A percentile compares a stretch with the other conserved stretches of the same genome.
phyloP scores from a whole-genome alignment of 2,329 filamentous ascomycete species.

The Pseudopithomyces chartarum region DNA sequence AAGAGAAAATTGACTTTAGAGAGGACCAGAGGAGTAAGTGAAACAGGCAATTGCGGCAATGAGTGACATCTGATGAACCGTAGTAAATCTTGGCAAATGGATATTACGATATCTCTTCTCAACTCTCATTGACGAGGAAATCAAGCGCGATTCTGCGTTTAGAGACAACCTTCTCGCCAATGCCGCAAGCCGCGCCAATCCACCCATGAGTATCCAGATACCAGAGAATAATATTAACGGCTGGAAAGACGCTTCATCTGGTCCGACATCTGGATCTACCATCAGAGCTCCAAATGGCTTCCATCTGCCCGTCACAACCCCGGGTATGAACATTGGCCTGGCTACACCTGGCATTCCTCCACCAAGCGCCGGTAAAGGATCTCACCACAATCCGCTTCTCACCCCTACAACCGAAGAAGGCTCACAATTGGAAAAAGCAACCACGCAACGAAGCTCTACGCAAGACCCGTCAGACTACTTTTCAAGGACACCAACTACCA shows the following conservation, averaged over 20 bases:
- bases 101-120: slow-evolving; percentile 90
- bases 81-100: slow-evolving; percentile 97
- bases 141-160: slow-evolving; percentile 76
- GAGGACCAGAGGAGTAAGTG: slow-evolving; percentile 89
- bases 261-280: slow-evolving; percentile 54
- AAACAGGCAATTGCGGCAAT: not conserved
- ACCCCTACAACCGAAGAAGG: slow-evolving; percentile 50
- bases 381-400: slow-evolving; percentile 43
- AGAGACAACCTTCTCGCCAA: slow-evolving; percentile 71
- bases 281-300: slow-evolving; percentile 64
- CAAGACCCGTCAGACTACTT: slow-evolving; percentile 78
- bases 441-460: slow-evolving; percentile 59
- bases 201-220: slow-evolving; percentile 66
- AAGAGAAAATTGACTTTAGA: slow-evolving; percentile 77
- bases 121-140: slow-evolving; percentile 86
- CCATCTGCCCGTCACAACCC: slow-evolving; percentile 68
- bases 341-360: slow-evolving; percentile 65
- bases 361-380: slow-evolving; percentile 41
- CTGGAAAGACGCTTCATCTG: slow-evolving; percentile 48
- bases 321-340: slow-evolving; percentile 77
- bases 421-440: slow-evolving; percentile 57
- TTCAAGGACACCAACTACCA: slow-evolving; percentile 56
- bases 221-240: slow-evolving; percentile 54
- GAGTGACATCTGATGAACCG: not conserved
- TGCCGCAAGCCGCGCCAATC: slow-evolving; percentile 59